A percentile compares a stretch with the other conserved stretches of the same genome.
Conservation (phyloP, 441 rosid species). For the Dalechampia spathulata region DNA sequence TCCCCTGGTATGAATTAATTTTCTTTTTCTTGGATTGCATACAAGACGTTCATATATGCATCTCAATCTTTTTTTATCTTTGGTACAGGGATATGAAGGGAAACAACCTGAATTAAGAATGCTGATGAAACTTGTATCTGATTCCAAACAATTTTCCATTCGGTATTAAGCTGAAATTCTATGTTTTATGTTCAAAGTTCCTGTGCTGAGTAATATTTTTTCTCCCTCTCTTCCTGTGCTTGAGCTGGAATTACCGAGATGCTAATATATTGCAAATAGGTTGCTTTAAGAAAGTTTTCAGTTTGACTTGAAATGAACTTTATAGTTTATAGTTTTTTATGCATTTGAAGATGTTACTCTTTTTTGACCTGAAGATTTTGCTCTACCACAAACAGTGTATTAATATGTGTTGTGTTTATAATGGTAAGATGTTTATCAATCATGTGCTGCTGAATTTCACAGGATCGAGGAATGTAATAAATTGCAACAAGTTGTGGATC, state of each 20-base stretch:
- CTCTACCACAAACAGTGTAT: too few species aligned
- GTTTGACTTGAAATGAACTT: not conserved
- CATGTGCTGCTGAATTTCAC: slow-evolving; percentile 15
- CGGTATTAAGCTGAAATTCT: slow-evolving; percentile 29
- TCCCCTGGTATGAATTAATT: slow-evolving; percentile 29
- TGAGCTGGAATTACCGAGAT: slow-evolving; percentile 3
- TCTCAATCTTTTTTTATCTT: slow-evolving; percentile 10
- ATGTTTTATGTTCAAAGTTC: too few species aligned
- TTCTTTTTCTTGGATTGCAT: not conserved
- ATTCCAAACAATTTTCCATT: slow-evolving; percentile 30
- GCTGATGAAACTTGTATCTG: slow-evolving; percentile 34
- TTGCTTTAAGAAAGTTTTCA: not conserved
- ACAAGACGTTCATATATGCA: slow-evolving; percentile 10
- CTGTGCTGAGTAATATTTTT: not conserved
- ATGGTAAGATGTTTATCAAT: not conserved
- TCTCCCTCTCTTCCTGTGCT: not conserved
- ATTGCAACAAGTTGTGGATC: slow-evolving; percentile 39
- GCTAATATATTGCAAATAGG: not conserved
- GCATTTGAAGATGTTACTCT: too few species aligned
- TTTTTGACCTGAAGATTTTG: too few species aligned
- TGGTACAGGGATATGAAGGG: slow-evolving; percentile 32
- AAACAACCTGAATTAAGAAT: slow-evolving; percentile 31
- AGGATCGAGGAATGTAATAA: slow-evolving; percentile 50
- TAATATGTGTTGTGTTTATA: not conserved
- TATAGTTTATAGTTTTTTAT: not conserved